Evolutionary conservation across 345 rosid genomes (phyloP).

Genomic region (Boechera stricta): DNA sequence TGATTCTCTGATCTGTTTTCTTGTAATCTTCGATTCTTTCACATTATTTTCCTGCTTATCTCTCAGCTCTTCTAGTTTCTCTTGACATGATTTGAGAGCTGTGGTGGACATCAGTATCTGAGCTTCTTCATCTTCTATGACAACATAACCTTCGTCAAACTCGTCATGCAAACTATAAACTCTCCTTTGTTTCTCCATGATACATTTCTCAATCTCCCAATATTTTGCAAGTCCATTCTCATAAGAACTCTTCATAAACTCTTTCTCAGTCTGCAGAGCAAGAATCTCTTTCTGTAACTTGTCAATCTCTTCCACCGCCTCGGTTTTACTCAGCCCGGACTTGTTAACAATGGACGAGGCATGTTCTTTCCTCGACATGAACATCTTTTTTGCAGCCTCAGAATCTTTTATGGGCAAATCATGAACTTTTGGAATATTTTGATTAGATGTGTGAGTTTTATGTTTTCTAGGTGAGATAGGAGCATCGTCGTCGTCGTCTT

Average conservation of each 20-base stretch:
- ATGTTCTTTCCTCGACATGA: conserved; percentile 46
- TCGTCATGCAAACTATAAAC: conserved; percentile 70
- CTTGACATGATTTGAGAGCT: conserved; percentile 80
- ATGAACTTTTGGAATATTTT: conserved; percentile 68
- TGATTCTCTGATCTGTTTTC: conserved; percentile 50
- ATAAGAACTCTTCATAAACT: conserved; percentile 77
- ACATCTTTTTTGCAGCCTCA: conserved; percentile 59
- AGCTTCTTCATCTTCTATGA: conserved; percentile 79
- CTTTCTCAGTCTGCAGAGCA: conserved; percentile 80
- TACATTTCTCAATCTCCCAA: conserved; percentile 72
- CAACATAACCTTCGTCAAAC: conserved; percentile 67
- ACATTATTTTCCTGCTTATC: conserved; percentile 61
- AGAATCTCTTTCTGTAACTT: conserved; percentile 80
- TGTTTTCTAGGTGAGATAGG: conserved; percentile 28
- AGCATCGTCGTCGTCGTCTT: conserved; percentile 49
- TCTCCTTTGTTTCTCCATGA: conserved; percentile 62
- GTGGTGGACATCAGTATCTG: conserved; percentile 69
- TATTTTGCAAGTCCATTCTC: conserved; percentile 67
- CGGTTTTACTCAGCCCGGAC: conserved; percentile 68
- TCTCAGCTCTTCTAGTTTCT: conserved; percentile 57
- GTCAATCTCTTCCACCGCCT: conserved; percentile 71
- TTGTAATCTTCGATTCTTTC: conserved; percentile 53
- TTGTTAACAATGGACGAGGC: conserved; percentile 40
- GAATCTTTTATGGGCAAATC: conserved; percentile 57
- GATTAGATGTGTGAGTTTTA: conserved; percentile 36